Base-by-base conservation (phyloP, 108 stramenopile species). In the Cyclotella atomus region DNA sequence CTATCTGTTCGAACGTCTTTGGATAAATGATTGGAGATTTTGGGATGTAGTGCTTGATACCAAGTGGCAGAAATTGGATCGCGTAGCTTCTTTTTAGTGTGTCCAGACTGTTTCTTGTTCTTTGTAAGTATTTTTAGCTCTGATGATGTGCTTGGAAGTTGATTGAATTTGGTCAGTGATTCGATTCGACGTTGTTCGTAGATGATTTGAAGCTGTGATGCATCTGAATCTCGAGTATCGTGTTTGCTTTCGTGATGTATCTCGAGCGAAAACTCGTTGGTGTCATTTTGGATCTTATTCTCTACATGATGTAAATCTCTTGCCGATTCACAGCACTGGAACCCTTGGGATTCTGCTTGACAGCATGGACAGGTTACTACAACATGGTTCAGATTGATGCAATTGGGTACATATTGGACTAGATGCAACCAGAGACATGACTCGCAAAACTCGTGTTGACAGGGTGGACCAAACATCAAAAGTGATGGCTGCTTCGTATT, bases 1-100 rank as follows among this genome's bases (percentile, higher is more conserved):
- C 89, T 84, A 71, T 95, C 94, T 14, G 64, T 50, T 21, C 94
- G 87, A 7, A 95, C 89, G 34, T 84, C 79, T 65, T 83, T 76
- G n/a, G 87, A 87, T 49, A 65, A 73, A 27, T 59, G 65, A 7
- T 59, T 64, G 16, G 87, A 83, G 12, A 92, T 60, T 9, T 77
- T 79, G 16, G 82, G 82, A 1, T 62, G 27, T 0, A 92, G 66
- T 4, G 91, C 91, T 21, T 67, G 60, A 14, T 55, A 24, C 94
- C 94, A 95, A 8, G 84, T 82, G 2, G 71, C 32, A 47, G 79
- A 59, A 10, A 82, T 52, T 12, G 73, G 62, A 46, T 86, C 81
- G 5, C 38, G 57, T 16, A 68, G 66, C 47, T 76, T 90, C 67
- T 29, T 70, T 55, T 44, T 36, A 33, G 32, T 24, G n/a, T 43